These are phyloP conservation scores for Giardia muris DNA, from an alignment of 208 protist species.

Conservation along the genomic window DNA sequence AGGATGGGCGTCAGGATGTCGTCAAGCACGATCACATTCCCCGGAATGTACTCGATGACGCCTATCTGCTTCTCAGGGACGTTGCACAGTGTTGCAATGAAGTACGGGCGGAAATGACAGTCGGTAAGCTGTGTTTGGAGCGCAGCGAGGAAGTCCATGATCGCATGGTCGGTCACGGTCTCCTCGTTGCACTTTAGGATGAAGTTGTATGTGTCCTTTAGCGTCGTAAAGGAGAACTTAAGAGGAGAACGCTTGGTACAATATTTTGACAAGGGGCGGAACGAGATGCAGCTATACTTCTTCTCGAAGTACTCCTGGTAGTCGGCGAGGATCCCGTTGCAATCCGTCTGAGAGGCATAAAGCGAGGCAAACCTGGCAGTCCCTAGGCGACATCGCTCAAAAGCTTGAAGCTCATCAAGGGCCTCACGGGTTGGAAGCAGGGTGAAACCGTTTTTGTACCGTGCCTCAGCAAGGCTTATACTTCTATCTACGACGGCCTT, in stretches of 20 bases:
- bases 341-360: not conserved
- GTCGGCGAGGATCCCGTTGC: not conserved
- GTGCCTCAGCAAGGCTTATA: not conserved
- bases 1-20: not conserved
- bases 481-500: no score
- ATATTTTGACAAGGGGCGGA: not conserved
- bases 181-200: not conserved
- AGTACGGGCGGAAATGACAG: not conserved
- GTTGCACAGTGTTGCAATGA: not conserved
- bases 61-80: not conserved
- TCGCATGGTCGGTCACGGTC: not conserved
- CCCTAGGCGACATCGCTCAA: not conserved
- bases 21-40: not conserved
- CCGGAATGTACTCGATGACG: not conserved
- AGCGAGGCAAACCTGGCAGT: not conserved
- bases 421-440: not conserved
- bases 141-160: not conserved
- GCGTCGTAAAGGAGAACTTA: not conserved
- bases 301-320: not conserved
- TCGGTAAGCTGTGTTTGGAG: not conserved
- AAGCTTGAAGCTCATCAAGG: not conserved
- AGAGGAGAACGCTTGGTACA: not conserved
- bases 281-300: not conserved
- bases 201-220: not conserved
- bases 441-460: not conserved